Base-by-base conservation (phyloP, 768 basidiomycete genomes). In the Pleurotus cornucopiae region DNA sequence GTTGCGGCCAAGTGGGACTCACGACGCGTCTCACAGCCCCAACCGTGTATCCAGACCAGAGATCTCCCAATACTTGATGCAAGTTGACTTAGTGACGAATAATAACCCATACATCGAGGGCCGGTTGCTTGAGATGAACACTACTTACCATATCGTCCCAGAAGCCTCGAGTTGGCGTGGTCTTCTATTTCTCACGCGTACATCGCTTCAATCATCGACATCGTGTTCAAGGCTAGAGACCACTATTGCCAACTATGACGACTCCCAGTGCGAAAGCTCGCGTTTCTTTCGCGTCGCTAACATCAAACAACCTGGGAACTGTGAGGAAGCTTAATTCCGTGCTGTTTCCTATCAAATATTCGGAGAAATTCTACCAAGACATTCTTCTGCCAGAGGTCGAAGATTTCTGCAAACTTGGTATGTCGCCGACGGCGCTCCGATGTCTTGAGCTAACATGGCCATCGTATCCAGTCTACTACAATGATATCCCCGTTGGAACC, bases 401-500 rank as follows among this genome's bases (percentile, higher is more conserved):
- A 63, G 83, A 88, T 16, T 94, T 91, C 70, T 93, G 91, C 74
- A 86, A 92, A 71, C 86, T 95, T 61, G 80, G 93, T 94, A 62
- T 64, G 89, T 76, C 54, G n/a, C 44, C 57, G 60, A 55, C 54
- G 58, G 45, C 38, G 56, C 20, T 51, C 56, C 45, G 55, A 5
- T 43, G 37, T 16, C 16, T 20, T 39, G 51, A 34, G 9, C n/a
- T 14, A 5, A 12, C 49, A 21, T 57, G 14, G 56, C 20, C 12
- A 23, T 9, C 20, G 41, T 45, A 34, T 6, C 7, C 62, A 94
- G 94, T 94, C 47, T 94, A 94, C 72, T 94, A 88, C 73, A 94
- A 94, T 73, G 93, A 96, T 73, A 77, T 96, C 56, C 91, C 94
- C 46, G 80, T 95, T 60, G 93, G 94, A 57, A 91, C 86, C 4